Base-by-base conservation (phyloP, 768 basidiomycete genomes). In the Podaxis rugospora region DNA sequence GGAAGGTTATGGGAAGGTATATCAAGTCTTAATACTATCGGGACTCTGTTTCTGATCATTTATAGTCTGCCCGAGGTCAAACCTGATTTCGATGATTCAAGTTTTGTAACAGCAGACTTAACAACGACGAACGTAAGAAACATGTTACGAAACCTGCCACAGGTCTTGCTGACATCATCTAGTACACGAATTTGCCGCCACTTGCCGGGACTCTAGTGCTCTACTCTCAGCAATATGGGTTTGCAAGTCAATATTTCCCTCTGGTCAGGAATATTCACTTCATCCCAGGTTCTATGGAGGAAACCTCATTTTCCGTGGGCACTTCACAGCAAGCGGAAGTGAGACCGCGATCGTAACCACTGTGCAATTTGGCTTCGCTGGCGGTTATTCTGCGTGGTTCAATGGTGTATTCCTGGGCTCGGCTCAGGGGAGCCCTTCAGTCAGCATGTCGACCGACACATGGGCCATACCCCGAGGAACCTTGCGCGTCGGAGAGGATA, bases 31-130 rank as follows among this genome's bases (percentile, higher is more conserved):
- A 6, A 35, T 16, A 18, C 23, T 11, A n/a, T 13, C 9, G 14
- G 14, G 16, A 16, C 10, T 10, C 13, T 4, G 27, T 27, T 68
- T 74, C 13, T 47, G 16, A 49, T 49, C 63, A 66, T 76, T 76
- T 80, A 91, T 67, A 88, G 86, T 67, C 72, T 94, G 25, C 93
- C 93, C 0, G 93, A 94, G 73, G 78, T 88, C 16, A 69, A 72
- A 49, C 54, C 65, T 0, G 70, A 63, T 10, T 94, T 86, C 67
- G 82, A 85, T 63, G 92, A 94, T 69, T 71, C 75, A 1, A 56
- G 66, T 3, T 94, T 90, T 90, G 78, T 76, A 7, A 66, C 78
- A 53, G 92, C 90, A 10, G 78, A 89, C 65, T 86, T 86, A 60
- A 89, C 80, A 16, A 79, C 76, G 18, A 92, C 92, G 25, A 90